Base-by-base conservation (phyloP, 1,139 yeast species). In the Pneumocystis canis region DNA sequence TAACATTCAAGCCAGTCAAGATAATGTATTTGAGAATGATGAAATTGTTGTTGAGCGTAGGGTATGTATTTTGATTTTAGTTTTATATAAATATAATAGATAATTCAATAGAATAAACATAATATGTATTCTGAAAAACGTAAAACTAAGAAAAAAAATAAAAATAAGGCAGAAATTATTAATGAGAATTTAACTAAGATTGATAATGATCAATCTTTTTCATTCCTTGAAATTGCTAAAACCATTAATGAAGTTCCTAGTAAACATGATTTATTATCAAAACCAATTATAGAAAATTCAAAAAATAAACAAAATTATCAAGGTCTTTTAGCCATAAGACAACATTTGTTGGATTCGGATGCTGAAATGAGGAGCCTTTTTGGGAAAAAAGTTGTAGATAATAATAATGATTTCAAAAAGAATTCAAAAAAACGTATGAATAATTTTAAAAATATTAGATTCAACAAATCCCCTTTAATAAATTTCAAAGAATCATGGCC, bases 401-500 rank as follows among this genome's bases (percentile, higher is more conserved):
- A 89, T 72, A 90, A 89, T 0, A 87, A 85, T 67, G 86, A 6
- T 77, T 84, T 3, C 76, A 84, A 0, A 77, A 84, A 1, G 71
- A 80, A 39, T 30, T 40, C 62, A 28, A 58, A 57, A 35, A 61
- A 35, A 11, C 70, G 47, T 68, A 67, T 37, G 74, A 77, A 60
- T 75, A 79, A 1, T 74, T 79, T 11, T 41, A 57, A 33, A 61
- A 60, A 25, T 72, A 77, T 0, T 82, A 85, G 37, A 79, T 82
- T 1, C 78, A 86, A 95, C 0, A 81, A 82, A 67, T 95, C 87
- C 70, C 77, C 82, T 11, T 77, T 89, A 65, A 84, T 95, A 0
- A 83, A 84, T 69, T 82, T 89, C 58, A 81, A 85, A 71, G 90
- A 87, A 67, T 94, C 87, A 71, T 88, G 92, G 87, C 73, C 87